Conservation (phyloP, 140 eudicot genomes). For the Ambrosia hybrid region DNA sequence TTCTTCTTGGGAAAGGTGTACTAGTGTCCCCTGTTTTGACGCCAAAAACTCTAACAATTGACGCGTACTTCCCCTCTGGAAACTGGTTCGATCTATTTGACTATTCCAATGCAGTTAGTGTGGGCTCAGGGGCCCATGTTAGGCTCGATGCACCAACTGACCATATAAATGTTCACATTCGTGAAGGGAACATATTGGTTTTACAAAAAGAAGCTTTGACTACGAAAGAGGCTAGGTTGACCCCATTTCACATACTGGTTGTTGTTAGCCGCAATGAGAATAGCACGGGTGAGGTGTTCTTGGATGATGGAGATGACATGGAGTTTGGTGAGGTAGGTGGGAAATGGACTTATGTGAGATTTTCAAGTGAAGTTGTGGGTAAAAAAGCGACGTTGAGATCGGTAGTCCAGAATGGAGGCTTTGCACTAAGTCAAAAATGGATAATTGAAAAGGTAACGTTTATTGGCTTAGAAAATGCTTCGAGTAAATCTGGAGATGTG, state of each 20-base stretch:
- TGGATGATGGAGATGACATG: conserved; percentile 74
- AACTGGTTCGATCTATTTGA: conserved; percentile 77
- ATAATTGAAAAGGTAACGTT: conserved; percentile 50
- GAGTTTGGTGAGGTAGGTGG: conserved; percentile 36
- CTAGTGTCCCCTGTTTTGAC: conserved; percentile 70
- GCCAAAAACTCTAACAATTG: conserved; percentile 43
- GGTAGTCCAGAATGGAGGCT: conserved; percentile 49
- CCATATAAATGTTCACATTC: conserved; percentile 62
- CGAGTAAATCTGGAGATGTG: background rate
- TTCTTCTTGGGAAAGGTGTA: conserved; percentile 73
- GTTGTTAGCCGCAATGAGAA: conserved; percentile 36
- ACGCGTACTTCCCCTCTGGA: conserved; percentile 75
- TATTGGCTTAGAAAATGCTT: conserved; percentile 51
- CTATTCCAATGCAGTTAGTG: conserved; percentile 46
- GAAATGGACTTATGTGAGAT: conserved; percentile 44
- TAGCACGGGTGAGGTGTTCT: conserved; percentile 59
- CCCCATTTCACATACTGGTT: conserved; percentile 60
- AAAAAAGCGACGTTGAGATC: conserved; percentile 36
- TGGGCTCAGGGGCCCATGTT: conserved; percentile 33
- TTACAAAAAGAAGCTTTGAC: conserved; percentile 75
- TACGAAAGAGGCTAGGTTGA: conserved; percentile 43
- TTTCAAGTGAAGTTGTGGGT: conserved; percentile 25
- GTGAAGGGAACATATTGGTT: conserved; percentile 67
- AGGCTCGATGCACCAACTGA: conserved; percentile 68
- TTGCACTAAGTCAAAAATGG: conserved; percentile 50